Conservation (phyloP, 805 yeast species). For the Ascoidea asiatica region DNA sequence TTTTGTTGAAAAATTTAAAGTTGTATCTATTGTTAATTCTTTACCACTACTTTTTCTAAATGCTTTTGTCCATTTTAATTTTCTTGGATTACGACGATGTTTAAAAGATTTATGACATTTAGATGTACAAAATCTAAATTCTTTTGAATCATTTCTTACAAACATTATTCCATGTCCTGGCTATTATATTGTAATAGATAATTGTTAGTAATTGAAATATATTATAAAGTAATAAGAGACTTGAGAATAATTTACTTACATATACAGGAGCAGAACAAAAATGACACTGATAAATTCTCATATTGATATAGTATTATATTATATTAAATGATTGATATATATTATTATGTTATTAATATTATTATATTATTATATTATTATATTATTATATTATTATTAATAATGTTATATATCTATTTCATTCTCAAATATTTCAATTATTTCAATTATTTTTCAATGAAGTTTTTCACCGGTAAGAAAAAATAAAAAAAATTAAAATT, state of each 20-base stretch:
- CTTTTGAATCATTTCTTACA: slow-evolving; percentile 96
- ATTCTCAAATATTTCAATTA: no score
- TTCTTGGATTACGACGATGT: slow-evolving; percentile 97
- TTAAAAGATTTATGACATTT: slow-evolving; percentile 97
- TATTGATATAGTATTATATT: no score
- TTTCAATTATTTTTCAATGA: no score
- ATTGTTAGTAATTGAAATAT: not conserved
- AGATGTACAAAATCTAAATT: slow-evolving; percentile 93
- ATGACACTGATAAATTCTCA: slow-evolving; percentile 89
- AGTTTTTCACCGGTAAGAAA: no score
- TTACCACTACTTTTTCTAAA: slow-evolving; percentile 98
- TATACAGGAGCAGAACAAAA: slow-evolving; percentile 96
- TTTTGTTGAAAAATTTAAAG: slow-evolving; percentile 91
- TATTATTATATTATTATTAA: no score
- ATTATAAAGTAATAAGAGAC: not conserved
- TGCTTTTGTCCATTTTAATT: slow-evolving; percentile 96
- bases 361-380: no score
- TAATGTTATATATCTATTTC: no score
- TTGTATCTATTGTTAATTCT: slow-evolving; percentile 94
- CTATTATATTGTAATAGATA: not conserved
- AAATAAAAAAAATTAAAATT: no score
- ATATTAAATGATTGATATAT: no score
- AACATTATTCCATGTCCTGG: slow-evolving; percentile 94
- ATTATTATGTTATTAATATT: no score
- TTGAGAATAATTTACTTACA: slow-evolving; percentile 1